phyloP scores from a whole-genome alignment of 768 basidiomycete species.

The Thelephora ganbajun region DNA sequence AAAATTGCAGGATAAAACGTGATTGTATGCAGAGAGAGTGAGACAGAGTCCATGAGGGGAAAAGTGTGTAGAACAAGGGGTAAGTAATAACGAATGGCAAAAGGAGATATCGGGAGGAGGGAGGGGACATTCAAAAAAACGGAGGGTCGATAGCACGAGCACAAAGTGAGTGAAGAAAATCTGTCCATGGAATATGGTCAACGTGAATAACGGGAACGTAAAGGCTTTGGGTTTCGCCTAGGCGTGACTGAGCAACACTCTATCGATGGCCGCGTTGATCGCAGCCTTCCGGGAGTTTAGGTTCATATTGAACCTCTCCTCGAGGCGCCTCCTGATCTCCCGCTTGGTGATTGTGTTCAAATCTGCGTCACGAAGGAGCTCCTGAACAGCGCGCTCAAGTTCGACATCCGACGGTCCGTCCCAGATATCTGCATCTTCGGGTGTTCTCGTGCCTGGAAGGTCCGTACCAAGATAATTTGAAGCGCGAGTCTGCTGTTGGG shows the following conservation, averaged over 20 bases:
- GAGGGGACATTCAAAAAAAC: too few species aligned
- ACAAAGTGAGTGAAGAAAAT: too few species aligned
- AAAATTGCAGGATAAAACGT: too few species aligned
- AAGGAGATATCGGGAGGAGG: too few species aligned
- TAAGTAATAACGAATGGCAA: too few species aligned
- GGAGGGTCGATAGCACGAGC: too few species aligned
- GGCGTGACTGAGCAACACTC: slow-evolving; percentile 43
- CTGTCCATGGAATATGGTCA: too few species aligned
- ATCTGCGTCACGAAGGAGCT: slow-evolving; percentile 65
- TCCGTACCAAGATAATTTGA: slow-evolving; percentile 71
- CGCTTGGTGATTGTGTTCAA: slow-evolving; percentile 88
- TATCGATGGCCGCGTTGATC: slow-evolving; percentile 72
- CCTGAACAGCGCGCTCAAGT: slow-evolving; percentile 61
- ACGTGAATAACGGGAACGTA: too few species aligned
- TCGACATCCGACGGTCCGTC: slow-evolving; percentile 51
- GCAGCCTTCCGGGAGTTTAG: slow-evolving; percentile 53
- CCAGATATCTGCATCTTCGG: slow-evolving; percentile 34
- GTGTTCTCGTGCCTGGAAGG: slow-evolving; percentile 38
- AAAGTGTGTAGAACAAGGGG: too few species aligned
- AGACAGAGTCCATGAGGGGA: too few species aligned
- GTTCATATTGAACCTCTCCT: slow-evolving; percentile 70
- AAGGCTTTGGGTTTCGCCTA: neutral
- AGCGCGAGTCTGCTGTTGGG: slow-evolving; percentile 40
- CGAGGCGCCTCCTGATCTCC: slow-evolving; percentile 71
- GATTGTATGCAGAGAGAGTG: too few species aligned